Evolutionary conservation across 129 eudicot species (phyloP), one percentile per base, ranked within the genome.

Genomic region (Smallanthus sonchifolius): DNA sequence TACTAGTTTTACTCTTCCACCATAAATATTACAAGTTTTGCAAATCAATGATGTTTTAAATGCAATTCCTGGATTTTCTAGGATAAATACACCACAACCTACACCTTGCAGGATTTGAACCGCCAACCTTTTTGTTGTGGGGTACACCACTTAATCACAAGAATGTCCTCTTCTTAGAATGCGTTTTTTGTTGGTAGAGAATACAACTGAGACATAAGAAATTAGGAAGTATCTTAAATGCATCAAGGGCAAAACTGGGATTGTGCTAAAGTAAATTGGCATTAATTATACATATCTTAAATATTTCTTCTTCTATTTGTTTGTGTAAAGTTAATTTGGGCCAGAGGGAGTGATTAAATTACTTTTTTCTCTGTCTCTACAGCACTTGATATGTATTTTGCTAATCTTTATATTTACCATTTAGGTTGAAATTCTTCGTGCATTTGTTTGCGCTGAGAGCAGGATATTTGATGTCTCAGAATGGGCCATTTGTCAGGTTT

Each of bases 401-500:
- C 73, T 40, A 68, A 75, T 52, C 30, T 45, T 62, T 69, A 10
- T 5, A 5, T 2, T 13, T 34, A 56, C 10, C 30, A 32, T 73
- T 39, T 73, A 94, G 99, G 84, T 85, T 85, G 97, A 94, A 78
- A 91, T 94, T 48, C 99, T 96, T 10, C 88, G 97, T 16, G 97
- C 97, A 43, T 94, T 91, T 77, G 99, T 94, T 57, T 94, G 99
- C 82, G 97, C 99, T 47, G 96, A 94, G 81, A 88, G 91, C 88
- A 94, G 79, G 86, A 91, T 94, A 40, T 94, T 90, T 80, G 99
- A 94, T 75, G 99, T 94, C 30, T 94, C 99, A 1, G 99, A 94
- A 80, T 94, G 99, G 99, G 99, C 99, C 74, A 88, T 91, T 54
- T 94, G 97, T 82, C 99, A 94, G 98, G 98, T 92, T 57, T 70